A percentile compares a stretch with the other conserved stretches of the same genome.
These are phyloP conservation scores for Quercus cerris DNA, from an alignment of 306 rosid species.

Conservation along the genomic window DNA sequence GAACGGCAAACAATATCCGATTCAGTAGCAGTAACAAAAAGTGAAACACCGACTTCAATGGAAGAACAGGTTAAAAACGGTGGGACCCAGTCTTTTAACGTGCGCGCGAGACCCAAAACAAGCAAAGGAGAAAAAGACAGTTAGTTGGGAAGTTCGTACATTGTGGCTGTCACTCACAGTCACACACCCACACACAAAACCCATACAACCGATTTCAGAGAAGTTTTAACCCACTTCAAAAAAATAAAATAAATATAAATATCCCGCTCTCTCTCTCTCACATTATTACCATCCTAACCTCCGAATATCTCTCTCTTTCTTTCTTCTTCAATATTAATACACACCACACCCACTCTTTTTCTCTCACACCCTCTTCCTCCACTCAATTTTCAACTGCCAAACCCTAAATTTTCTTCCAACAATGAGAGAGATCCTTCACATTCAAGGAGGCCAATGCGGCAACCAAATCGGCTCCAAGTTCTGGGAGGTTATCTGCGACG, in stretches of 20 bases:
- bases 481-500: slow-evolving; percentile 94
- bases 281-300: slow-evolving; percentile 58
- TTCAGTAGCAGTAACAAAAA: neutral
- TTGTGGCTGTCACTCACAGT: slow-evolving; percentile 27
- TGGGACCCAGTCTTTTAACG: slow-evolving; percentile 33
- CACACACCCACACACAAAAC: neutral
- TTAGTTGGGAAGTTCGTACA: slow-evolving; percentile 17
- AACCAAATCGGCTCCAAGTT: slow-evolving; percentile 96
- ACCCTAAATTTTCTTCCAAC: neutral
- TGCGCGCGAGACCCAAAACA: slow-evolving; percentile 13
- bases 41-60: neutral
- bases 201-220: too few relatives aligned
- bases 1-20: too few relatives aligned
- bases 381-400: neutral
- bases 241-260: slow-evolving; percentile 24
- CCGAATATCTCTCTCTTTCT: slow-evolving; percentile 15
- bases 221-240: slow-evolving; percentile 31
- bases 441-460: slow-evolving; percentile 95
- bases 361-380: neutral
- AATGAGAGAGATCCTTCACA: slow-evolving; percentile 90
- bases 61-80: slow-evolving; percentile 3
- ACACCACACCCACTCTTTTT: neutral
- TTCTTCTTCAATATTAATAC: neutral
- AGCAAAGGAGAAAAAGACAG: slow-evolving; percentile 29
- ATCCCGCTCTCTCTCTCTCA: slow-evolving; percentile 44